Base-by-base conservation (phyloP, 768 basidiomycete species). In the Tylopilus felleus region DNA sequence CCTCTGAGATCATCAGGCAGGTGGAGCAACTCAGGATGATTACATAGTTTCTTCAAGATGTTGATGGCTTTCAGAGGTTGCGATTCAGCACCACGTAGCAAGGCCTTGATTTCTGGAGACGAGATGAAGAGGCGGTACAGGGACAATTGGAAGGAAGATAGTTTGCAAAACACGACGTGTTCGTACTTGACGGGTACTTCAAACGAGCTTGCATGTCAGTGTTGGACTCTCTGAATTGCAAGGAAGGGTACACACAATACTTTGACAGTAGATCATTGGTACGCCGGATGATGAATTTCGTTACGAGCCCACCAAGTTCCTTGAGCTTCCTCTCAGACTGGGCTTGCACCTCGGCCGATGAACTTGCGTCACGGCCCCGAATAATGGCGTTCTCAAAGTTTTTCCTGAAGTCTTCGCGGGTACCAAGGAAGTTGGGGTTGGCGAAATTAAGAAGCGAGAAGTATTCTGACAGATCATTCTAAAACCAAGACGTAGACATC, bases 141-240 rank as follows among this genome's bases (percentile, higher is more conserved):
- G 8, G 89, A 75, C 14, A 91, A 73, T 62, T 98, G 94, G 61
- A 97, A 85, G 16, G 86, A 77, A 2, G 91, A 93, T 5, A 90
- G 80, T 39, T 82, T 79, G 68, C 94, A 98, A 72, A 97, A 98
- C 0, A 98, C 94, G 56, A 98, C 90, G 55, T 98, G 93, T 69
- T 98, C 97, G 73, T 98, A 98, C 71, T 99, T 99, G 73, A 99
- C 93, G 9, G 97, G 97, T 27, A 99, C 96, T 98, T 63, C 2
- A 48, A 27, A 41, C 58, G 33, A 52, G 51, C 60, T 44, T 52
- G 47, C 35, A 55, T 17, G 36, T 44, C 54, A 60, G 41, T 29
- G 14, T 47, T 35, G 19, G 8, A 43, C 36, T 36, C 4, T 6
- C 28, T 31, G n/a, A 35, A 31, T 47, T 31, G 33, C 13, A 51